These are phyloP conservation scores for Heliamphora exappendiculata DNA, from an alignment of 148 eudicot genomes.

Conservation along the genomic window DNA sequence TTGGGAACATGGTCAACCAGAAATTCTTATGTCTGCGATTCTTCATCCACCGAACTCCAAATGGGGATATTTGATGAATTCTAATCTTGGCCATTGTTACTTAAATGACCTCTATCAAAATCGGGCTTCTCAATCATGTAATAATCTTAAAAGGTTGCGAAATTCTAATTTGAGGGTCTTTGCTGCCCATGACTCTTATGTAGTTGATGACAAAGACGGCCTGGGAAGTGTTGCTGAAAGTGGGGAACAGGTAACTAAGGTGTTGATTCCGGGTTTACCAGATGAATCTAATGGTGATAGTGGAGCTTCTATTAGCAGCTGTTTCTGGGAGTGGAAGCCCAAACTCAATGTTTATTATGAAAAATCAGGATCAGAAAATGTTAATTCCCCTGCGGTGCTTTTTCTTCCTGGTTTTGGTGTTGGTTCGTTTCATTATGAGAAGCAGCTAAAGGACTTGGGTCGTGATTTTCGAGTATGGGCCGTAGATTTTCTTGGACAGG, in stretches of 20 bases:
- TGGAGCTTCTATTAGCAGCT: slow-evolving; percentile 51
- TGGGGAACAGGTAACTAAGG: slow-evolving; percentile 36
- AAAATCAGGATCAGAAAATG: slow-evolving; percentile 56
- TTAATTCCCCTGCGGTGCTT: slow-evolving; percentile 63
- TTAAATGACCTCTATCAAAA: slow-evolving; percentile 12
- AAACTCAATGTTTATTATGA: slow-evolving; percentile 73
- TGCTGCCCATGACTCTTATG: slow-evolving; percentile 35
- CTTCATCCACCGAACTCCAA: slow-evolving; percentile 5
- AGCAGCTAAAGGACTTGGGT: slow-evolving; percentile 86
- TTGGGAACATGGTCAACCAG: slow-evolving; percentile 7
- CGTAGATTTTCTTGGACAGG: slow-evolving; percentile 92
- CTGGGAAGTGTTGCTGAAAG: slow-evolving; percentile 24
- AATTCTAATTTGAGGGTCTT: slow-evolving; percentile 28
- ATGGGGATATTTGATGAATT: slow-evolving; percentile 11
- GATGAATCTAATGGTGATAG: slow-evolving; percentile 51
- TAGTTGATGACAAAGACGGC: slow-evolving; percentile 37
- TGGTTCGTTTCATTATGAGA: slow-evolving; percentile 90
- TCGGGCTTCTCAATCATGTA: slow-evolving; percentile 17
- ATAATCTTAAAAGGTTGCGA: slow-evolving; percentile 21
- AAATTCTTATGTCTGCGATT: slow-evolving; percentile 6
- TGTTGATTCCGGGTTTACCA: slow-evolving; percentile 68
- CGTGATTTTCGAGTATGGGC: slow-evolving; percentile 83
- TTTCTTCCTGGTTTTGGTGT: slow-evolving; percentile 97
- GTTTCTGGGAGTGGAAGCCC: slow-evolving; percentile 86
- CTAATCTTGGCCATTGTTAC: slow-evolving; percentile 8